Conservation (phyloP, 2,329 filamentous ascomycete species). For the Ceratocystis alfenasii region DNA sequence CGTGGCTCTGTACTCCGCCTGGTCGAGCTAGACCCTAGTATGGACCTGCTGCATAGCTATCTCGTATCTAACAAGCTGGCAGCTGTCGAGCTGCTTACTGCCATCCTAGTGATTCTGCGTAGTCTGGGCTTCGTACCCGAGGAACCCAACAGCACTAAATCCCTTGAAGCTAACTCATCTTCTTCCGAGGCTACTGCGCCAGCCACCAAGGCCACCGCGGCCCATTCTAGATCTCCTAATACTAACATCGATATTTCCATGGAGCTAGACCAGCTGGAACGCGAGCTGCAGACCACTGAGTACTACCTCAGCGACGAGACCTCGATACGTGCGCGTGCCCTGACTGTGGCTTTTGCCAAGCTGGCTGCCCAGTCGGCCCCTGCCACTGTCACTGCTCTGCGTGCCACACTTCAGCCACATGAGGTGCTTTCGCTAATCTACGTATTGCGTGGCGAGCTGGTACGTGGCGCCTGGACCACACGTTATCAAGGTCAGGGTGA, state of each 20-base stretch:
- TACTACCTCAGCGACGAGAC: conserved; percentile 51
- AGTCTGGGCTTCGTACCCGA: conserved; percentile 51
- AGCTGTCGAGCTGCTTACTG: conserved; percentile 52
- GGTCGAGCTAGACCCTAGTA: conserved; percentile 53
- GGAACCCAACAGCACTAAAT: conserved; percentile 24
- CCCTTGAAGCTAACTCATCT: not conserved
- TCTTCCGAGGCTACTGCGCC: not conserved
- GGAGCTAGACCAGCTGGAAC: conserved; percentile 49
- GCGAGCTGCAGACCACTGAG: conserved; percentile 56
- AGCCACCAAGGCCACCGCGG: not conserved
- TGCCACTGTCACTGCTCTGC: conserved; percentile 51
- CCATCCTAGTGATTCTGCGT: conserved; percentile 54
- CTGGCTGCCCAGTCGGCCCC: conserved; percentile 52
- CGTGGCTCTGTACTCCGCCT: conserved; percentile 52
- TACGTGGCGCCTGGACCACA: conserved; percentile 63
- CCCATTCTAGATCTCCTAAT: not conserved
- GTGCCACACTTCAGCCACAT: conserved; percentile 49
- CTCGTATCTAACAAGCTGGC: conserved; percentile 54
- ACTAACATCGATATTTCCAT: conserved; percentile 31
- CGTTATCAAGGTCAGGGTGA: conserved; percentile 36
- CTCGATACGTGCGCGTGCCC: conserved; percentile 48
- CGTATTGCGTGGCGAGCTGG: conserved; percentile 59
- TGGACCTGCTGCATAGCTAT: conserved; percentile 54
- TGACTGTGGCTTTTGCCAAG: conserved; percentile 58
- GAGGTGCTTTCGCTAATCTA: conserved; percentile 62